Percentiles rank a stretch among this genome's conserved stretches.
These are phyloP conservation scores for Pezicula carpinea DNA, from an alignment of 2,329 filamentous ascomycete species.

Conservation along the genomic window DNA sequence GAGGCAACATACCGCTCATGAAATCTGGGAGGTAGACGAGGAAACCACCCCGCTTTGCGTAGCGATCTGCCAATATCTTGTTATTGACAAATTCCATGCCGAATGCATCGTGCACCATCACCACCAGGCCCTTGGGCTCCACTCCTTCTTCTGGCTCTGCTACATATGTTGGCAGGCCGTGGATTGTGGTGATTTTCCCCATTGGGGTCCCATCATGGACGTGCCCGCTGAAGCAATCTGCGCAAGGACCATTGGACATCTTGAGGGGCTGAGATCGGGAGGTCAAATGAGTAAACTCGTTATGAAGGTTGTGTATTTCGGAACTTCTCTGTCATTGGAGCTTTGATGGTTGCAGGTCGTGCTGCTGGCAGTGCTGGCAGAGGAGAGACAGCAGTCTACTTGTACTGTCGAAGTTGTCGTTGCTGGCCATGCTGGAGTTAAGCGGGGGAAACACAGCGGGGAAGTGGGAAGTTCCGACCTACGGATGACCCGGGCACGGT, in stretches of 20 bases:
- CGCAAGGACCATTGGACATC: slow-evolving; percentile 9
- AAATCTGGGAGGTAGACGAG: slow-evolving; percentile 47
- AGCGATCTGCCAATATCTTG: slow-evolving; percentile 42
- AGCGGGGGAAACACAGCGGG: too few species aligned
- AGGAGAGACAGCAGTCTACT: too few species aligned
- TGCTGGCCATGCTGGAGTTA: too few species aligned
- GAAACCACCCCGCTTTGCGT: slow-evolving; percentile 39
- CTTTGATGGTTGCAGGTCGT: too few species aligned
- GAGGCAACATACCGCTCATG: slow-evolving; percentile 36
- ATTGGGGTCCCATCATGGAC: slow-evolving; percentile 33
- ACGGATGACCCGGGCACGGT: too few species aligned
- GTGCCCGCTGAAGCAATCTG: slow-evolving; percentile 33
- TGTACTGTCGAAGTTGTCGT: too few species aligned
- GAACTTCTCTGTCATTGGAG: too few species aligned
- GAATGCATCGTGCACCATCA: slow-evolving; percentile 46
- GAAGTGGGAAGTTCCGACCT: too few species aligned
- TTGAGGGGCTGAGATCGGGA: not conserved
- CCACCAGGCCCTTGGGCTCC: slow-evolving; percentile 37
- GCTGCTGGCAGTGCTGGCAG: too few species aligned
- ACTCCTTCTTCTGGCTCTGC: slow-evolving; percentile 29
- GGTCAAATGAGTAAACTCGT: too few species aligned
- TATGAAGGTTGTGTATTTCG: too few species aligned
- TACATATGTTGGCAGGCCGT: slow-evolving; percentile 41
- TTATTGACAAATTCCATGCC: slow-evolving; percentile 46
- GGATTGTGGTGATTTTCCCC: slow-evolving; percentile 36